Evolutionary conservation across 305 asterid genomes (phyloP), one percentile per base, ranked within the genome.

Genomic region (Euphrasia arctica): DNA sequence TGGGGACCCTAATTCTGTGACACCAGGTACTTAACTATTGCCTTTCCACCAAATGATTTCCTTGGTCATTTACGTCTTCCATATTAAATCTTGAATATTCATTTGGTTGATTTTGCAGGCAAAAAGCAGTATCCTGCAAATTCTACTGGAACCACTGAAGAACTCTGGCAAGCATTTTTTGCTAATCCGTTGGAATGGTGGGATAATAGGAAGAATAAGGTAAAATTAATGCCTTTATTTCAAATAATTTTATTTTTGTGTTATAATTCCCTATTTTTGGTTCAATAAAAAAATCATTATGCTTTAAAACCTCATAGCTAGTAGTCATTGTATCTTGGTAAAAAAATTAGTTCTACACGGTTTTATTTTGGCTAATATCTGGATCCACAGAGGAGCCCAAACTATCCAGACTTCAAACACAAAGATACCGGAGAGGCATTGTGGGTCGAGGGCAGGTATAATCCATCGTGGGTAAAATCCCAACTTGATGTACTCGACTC

Each of bases 151-250:
- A 66, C 95, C 18, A 69, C 67, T 0, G 98, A 89, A 76, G 89
- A 87, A 80, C 85, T 91, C 57, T 91, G 98, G 96, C 98, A 91
- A 74, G 98, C 98, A 54, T 91, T 82, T 81, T 91, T 91, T 79
- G 98, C 87, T 64, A 87, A 83, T 80, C 96, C 98, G 27, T 27
- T 61, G 60, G 98, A 91, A 72, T 91, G 98, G 95, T 91, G 98
- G 98, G 98, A 91, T 78, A 91, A 91, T 74, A 80, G 98, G 80
- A 91, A 80, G 72, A 91, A 83, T 85, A 91, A 91, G 98, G 98
- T 89, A 78, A 4, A 7, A 39, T 39, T 0, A 39, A 7, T 32
- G 36, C 11, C 4, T 9, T 18, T 4, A 9, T 18, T 25, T 11
- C 51, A 45, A 39, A 39, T 39, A 39, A 39, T 39, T 39, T 39